Base-by-base conservation (phyloP, 257 asterid genomes). In the Cynanchum wilfordii region DNA sequence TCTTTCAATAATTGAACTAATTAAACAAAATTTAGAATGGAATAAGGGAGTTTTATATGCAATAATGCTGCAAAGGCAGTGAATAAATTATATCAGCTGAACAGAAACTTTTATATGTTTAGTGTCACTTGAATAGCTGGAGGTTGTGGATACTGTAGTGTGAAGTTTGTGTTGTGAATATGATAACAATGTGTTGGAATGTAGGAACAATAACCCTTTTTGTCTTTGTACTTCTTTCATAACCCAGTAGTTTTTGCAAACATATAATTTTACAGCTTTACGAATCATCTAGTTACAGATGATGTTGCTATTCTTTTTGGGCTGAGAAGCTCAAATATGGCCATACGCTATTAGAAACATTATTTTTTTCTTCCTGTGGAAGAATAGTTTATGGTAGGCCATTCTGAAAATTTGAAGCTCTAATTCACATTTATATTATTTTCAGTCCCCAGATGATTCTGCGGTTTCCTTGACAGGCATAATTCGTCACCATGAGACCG, bases 401-500 rank as follows among this genome's bases (percentile, higher is more conserved):
- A 50, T 50, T 54, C 15, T 47, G 10, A 66, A 40, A 13, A 7
- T 63, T 24, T 42, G 69, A 68, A 70, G 70, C 54, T 72, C 64
- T 70, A 77, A 73, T 73, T 79, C 54, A 67, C 24, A 22, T 76
- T 33, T 75, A 56, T 78, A 51, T 22, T 78, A 73, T 66, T 65
- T 80, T 78, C 89, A 94, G 99, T 81, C 95, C 66, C 87, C 97
- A 10, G 97, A 91, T 76, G 99, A 91, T 83, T 89, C 78, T 78
- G 96, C 97, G 12, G 57, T 84, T 80, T 79, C 97, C 50, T 80
- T 91, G 83, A 81, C 83, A 63, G 83, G 81, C 83, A 89, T 89
- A 51, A 87, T 94, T 75, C 93, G 97, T 82, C 89, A 88, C 84
- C 97, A 91, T 57, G 99, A 94, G 85, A 85, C 90, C 0, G 97